Conservation (phyloP, 495 filamentous ascomycete species). For the Lichenothelia convexa region DNA sequence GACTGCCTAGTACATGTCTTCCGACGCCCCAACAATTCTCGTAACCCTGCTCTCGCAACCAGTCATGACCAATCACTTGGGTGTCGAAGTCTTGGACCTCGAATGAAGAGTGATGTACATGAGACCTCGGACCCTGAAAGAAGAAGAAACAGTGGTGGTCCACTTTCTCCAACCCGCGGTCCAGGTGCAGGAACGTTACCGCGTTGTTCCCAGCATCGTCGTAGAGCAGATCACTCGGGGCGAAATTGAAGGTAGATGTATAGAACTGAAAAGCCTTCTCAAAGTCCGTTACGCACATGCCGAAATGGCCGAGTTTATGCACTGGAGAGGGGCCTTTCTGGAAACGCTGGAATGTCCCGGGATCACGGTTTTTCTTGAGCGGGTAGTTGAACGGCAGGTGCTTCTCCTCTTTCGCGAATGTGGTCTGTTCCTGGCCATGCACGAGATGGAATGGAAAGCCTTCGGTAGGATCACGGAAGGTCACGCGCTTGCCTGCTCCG, state of each 20-base stretch:
- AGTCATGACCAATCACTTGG: constrained; percentile 46
- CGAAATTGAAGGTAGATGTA: constrained; percentile 47
- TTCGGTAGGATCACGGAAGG: too few species aligned
- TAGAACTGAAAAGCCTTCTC: constrained; percentile 41
- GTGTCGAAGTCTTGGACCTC: constrained; percentile 53
- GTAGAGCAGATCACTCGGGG: constrained; percentile 35
- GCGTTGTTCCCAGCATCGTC: too few species aligned
- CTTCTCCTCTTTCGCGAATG: too few species aligned
- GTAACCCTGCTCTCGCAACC: constrained; percentile 38
- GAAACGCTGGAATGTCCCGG: constrained; percentile 19
- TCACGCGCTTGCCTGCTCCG: too few species aligned
- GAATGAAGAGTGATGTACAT: constrained; percentile 56
- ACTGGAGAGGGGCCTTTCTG: constrained; percentile 43
- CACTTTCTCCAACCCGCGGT: constrained; percentile 37
- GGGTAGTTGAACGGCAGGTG: constrained; percentile 18
- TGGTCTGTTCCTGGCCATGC: too few species aligned
- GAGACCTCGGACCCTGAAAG: constrained; percentile 23
- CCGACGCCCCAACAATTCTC: constrained; percentile 46
- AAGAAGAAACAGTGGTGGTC: constrained; percentile 61
- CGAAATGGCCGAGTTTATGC: too few species aligned
- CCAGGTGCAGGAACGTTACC: constrained; percentile 45
- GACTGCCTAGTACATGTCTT: constrained; percentile 38
- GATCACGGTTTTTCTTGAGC: constrained; percentile 13
- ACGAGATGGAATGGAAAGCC: too few species aligned
- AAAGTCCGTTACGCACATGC: too few species aligned